These are phyloP conservation scores for Pelagomonas calceolata DNA, from an alignment of 108 stramenopile species.

Conservation along the genomic window DNA sequence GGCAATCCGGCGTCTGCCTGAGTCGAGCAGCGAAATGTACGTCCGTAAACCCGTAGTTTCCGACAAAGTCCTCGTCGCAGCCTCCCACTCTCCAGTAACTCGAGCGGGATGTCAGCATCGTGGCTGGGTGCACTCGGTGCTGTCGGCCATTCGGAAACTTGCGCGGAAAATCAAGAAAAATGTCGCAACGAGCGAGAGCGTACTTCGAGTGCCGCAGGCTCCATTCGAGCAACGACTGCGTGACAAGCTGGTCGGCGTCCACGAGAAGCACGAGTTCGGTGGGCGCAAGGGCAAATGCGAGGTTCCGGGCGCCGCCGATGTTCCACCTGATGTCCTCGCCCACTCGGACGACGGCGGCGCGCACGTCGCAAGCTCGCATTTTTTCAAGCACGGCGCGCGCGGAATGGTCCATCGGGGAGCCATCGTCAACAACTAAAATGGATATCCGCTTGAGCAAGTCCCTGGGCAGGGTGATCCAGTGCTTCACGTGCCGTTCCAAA, in stretches of 20 bases:
- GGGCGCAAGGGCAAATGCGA: background rate
- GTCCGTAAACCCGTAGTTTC: slow-evolving; percentile 2
- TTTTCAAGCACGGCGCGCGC: background rate
- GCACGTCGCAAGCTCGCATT: background rate
- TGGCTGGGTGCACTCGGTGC: background rate
- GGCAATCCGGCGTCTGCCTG: background rate
- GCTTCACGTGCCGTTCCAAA: background rate
- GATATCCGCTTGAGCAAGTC: background rate
- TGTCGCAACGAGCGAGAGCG: background rate
- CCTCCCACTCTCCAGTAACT: slow-evolving; percentile 16
- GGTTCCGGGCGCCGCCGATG: slow-evolving; percentile 11
- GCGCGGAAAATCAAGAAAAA: background rate
- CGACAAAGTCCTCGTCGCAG: slow-evolving; percentile 22
- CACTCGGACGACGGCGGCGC: background rate
- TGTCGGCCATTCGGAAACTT: background rate
- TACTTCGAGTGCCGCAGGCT: background rate
- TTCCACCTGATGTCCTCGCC: slow-evolving; percentile 8
- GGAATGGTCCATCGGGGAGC: background rate
- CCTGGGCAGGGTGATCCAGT: background rate
- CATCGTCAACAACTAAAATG: slow-evolving; percentile 14
- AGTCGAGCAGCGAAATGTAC: background rate
- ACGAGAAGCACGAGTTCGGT: background rate
- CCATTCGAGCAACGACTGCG: background rate
- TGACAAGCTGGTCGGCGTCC: background rate
- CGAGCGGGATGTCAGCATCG: background rate